A percentile compares a stretch with the other conserved stretches of the same genome.
Conservation (phyloP, 805 yeast species). For the Yarrowia sp. region DNA sequence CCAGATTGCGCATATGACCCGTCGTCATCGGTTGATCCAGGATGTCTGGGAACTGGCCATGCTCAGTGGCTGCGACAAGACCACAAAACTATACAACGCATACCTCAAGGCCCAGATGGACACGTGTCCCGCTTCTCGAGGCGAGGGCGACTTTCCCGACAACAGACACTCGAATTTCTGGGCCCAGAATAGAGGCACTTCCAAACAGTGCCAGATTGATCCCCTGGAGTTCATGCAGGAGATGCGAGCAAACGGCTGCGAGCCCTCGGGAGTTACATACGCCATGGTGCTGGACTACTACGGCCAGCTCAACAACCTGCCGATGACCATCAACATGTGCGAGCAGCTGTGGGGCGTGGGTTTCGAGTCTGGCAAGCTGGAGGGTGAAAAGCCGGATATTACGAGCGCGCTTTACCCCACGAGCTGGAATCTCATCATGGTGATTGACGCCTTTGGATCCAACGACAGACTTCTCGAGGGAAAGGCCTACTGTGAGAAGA, state of each 20-base stretch:
- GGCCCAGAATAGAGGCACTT: conserved; percentile 16
- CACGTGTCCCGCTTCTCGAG: conserved; percentile 47
- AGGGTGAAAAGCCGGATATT: background rate
- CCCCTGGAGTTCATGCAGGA: conserved; percentile 44
- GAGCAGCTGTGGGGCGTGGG: conserved; percentile 47
- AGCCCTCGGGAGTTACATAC: conserved; percentile 49
- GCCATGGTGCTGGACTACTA: conserved; percentile 48
- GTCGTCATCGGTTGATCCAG: conserved; percentile 6
- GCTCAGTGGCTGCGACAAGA: conserved; percentile 41
- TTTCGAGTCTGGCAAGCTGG: conserved; percentile 23
- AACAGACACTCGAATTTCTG: background rate
- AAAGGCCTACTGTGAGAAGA: conserved; percentile 40
- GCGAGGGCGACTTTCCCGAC: conserved; percentile 40
- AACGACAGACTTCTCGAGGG: conserved; percentile 45
- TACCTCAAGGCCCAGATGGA: conserved; percentile 47
- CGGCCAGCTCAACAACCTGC: conserved; percentile 47
- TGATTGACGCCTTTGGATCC: conserved; percentile 46
- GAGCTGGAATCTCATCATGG: conserved; percentile 43
- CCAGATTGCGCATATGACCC: background rate
- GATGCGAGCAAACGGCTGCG: conserved; percentile 47
- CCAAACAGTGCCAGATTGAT: background rate
- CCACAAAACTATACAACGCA: conserved; percentile 49
- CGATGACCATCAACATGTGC: conserved; percentile 43
- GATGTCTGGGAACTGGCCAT: conserved; percentile 21
- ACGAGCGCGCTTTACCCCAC: conserved; percentile 40